Conservation (phyloP, 78 protist genomes). For the Mastigamoeba balamuthi region DNA sequence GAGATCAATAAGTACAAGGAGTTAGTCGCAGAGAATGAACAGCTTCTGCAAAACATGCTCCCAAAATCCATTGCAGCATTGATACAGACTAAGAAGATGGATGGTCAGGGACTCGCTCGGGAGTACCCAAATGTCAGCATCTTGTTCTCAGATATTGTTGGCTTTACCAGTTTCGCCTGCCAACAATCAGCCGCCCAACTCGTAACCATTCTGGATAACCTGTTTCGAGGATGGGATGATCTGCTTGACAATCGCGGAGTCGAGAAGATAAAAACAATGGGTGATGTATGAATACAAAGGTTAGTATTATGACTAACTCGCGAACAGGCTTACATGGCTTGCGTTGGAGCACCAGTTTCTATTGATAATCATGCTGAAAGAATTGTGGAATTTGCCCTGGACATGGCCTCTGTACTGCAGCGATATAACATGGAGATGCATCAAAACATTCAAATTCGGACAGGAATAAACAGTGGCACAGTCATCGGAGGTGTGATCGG, state of each 20-base stretch:
- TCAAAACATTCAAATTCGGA: background rate
- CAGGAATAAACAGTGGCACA: background rate
- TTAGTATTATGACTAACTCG: background rate
- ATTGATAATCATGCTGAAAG: background rate
- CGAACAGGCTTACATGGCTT: conserved; percentile 2
- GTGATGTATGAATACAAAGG: background rate
- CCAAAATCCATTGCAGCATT: background rate
- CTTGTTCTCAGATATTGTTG: conserved; percentile 29
- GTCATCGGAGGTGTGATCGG: background rate
- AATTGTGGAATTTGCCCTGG: background rate
- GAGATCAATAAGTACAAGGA: background rate
- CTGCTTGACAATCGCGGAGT: background rate
- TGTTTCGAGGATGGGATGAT: background rate
- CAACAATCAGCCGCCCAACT: background rate
- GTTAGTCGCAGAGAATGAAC: background rate
- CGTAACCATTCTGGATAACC: background rate
- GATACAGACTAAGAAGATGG: no score
- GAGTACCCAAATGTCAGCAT: background rate
- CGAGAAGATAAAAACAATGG: background rate
- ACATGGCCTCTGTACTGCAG: background rate
- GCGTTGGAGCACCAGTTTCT: background rate
- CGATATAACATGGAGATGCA: background rate
- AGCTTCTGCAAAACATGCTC: background rate
- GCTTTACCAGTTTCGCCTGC: conserved; percentile 7
- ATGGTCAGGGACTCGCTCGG: no score